These are phyloP conservation scores for Thymus mandschuricus DNA, from an alignment of 257 asterid species.

Conservation along the genomic window DNA sequence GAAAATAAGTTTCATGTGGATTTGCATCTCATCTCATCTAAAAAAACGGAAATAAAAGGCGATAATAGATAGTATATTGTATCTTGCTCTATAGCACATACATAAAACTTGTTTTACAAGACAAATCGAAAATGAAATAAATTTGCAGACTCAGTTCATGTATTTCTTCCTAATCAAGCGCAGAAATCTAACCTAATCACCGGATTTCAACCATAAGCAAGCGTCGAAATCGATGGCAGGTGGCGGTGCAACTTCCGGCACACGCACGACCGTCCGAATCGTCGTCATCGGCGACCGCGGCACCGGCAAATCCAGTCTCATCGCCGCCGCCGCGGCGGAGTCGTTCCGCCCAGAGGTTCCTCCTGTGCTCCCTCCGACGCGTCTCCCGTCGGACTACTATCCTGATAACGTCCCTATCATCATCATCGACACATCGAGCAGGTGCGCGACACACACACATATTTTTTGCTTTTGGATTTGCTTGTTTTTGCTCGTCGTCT, in stretches of 20 bases:
- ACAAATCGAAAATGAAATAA: neutral
- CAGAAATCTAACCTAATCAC: slow-evolving; percentile 30
- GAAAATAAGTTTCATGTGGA: no score
- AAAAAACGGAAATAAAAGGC: no score
- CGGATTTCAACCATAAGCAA: slow-evolving; percentile 19
- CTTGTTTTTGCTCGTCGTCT: neutral
- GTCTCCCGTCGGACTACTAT: slow-evolving; percentile 91
- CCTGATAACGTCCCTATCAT: slow-evolving; percentile 83
- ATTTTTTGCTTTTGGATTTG: neutral
- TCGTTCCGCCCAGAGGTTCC: slow-evolving; percentile 78
- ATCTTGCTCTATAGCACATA: no score
- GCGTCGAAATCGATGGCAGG: slow-evolving; percentile 53
- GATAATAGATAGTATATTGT: no score
- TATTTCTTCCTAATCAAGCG: slow-evolving; percentile 4
- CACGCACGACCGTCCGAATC: slow-evolving; percentile 73
- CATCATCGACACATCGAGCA: slow-evolving; percentile 89
- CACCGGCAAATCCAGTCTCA: slow-evolving; percentile 95
- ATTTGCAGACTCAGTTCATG: neutral
- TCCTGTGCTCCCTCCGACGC: slow-evolving; percentile 93
- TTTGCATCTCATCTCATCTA: no score
- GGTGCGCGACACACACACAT: slow-evolving; percentile 43
- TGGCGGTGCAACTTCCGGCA: slow-evolving; percentile 50
- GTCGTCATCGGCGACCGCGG: slow-evolving; percentile 96
- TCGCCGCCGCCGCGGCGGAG: slow-evolving; percentile 87
- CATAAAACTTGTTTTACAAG: neutral